These are phyloP conservation scores for Fusarium sp. DNA, from an alignment of 2,329 filamentous ascomycete genomes.

Conservation along the genomic window DNA sequence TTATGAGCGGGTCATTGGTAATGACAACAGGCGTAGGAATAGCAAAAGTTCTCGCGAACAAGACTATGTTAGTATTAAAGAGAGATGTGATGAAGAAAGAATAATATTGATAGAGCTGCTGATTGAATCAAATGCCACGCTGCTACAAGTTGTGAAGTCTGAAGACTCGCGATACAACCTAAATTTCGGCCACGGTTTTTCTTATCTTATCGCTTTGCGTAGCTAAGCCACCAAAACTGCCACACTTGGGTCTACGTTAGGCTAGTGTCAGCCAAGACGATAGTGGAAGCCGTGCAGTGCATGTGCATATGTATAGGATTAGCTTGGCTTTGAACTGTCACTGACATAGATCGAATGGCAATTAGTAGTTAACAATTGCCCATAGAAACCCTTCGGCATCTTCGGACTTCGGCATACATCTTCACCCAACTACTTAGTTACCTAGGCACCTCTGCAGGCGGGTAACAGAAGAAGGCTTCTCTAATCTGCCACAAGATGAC, in stretches of 20 bases:
- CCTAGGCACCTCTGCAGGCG: neutral
- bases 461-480: too few relatives aligned
- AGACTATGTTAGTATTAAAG: neutral
- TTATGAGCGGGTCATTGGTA: constrained; percentile 3
- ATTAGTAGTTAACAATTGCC: neutral
- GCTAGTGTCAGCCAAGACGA: neutral
- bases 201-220: constrained; percentile 46
- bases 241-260: neutral
- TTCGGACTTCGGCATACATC: neutral
- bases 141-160: constrained; percentile 7
- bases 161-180: constrained; percentile 26
- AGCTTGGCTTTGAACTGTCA: neutral
- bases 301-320: neutral
- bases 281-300: neutral
- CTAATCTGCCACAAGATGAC: too few relatives aligned
- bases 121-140: constrained; percentile 27
- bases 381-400: neutral
- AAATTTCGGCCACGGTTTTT: constrained; percentile 31
- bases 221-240: neutral
- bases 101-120: constrained; percentile 23
- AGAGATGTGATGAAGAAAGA: constrained; percentile 3
- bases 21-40: neutral
- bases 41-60: neutral
- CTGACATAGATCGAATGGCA: neutral
- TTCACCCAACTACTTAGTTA: neutral